Percentiles rank a stretch among this genome's conserved stretches.
Conservation (phyloP, 306 rosid genomes). For the Abrus pulchellus region DNA sequence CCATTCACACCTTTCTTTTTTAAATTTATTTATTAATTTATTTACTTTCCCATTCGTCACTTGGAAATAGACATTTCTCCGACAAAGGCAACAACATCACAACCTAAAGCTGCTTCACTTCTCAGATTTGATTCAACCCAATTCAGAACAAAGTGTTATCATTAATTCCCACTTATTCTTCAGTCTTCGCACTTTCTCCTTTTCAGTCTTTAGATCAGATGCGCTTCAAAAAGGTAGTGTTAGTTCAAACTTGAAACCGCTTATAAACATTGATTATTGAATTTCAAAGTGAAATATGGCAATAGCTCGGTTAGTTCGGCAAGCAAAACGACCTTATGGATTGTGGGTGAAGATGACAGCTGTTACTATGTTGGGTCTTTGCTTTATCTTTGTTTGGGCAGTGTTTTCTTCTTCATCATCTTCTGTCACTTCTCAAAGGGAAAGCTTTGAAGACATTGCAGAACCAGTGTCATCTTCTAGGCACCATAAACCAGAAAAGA, state of each 20-base stretch:
- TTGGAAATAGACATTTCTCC: conserved; percentile 37
- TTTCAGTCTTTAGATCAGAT: background rate
- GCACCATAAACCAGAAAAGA: conserved; percentile 11
- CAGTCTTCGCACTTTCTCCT: background rate
- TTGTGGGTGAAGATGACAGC: conserved; percentile 82
- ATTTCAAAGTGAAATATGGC: conserved; percentile 65
- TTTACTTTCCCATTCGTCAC: background rate
- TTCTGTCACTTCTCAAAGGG: conserved; percentile 72
- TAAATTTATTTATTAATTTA: background rate
- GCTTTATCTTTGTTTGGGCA: conserved; percentile 86
- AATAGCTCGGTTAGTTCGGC: conserved; percentile 71
- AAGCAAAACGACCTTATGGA: conserved; percentile 80
- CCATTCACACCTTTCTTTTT: background rate
- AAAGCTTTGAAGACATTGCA: conserved; percentile 86
- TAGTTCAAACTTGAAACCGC: background rate
- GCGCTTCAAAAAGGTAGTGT: conserved; percentile 18
- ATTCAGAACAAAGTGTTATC: background rate
- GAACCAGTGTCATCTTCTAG: conserved; percentile 64
- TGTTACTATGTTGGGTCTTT: conserved; percentile 77
- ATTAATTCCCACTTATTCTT: background rate
- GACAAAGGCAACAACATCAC: background rate
- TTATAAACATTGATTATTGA: background rate
- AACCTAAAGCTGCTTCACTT: background rate
- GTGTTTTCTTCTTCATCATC: conserved; percentile 76
- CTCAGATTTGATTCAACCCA: conserved; percentile 30